Evolutionary conservation across 2,329 filamentous ascomycete species (phyloP).

Genomic region (Chrysoporthe puriensis): DNA sequence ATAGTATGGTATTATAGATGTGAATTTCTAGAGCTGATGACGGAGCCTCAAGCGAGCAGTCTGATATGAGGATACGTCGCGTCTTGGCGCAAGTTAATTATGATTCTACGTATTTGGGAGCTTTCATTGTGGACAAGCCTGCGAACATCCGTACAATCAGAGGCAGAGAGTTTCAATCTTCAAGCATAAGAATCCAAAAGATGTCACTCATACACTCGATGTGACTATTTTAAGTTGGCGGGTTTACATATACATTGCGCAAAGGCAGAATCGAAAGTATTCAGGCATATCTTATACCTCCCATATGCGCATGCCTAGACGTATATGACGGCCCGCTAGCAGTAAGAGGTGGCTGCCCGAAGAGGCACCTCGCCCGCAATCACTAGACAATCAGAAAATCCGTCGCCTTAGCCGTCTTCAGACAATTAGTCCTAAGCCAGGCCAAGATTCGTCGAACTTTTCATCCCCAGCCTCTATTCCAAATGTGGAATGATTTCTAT

Average conservation of each 20-base stretch:
- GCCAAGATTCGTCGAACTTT: background rate
- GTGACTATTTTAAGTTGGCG: background rate
- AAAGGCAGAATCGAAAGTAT: background rate
- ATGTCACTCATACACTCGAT: background rate
- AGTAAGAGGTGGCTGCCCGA: background rate
- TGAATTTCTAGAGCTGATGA: too few species aligned
- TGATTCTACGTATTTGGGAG: background rate
- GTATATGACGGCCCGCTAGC: background rate
- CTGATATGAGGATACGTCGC: conserved; percentile 3
- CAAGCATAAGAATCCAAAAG: background rate
- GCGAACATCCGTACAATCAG: background rate
- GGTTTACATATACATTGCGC: background rate
- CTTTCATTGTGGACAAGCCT: background rate
- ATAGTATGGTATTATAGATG: too few species aligned
- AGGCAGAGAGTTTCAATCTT: background rate
- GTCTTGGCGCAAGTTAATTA: background rate
- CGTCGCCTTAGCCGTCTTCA: background rate
- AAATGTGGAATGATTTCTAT: background rate
- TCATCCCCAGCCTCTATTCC: background rate
- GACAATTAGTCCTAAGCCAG: background rate
- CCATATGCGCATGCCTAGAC: background rate
- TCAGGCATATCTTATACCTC: background rate
- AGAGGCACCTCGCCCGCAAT: too few species aligned
- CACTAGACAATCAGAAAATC: too few species aligned
- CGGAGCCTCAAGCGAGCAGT: too few species aligned